Conservation (phyloP, 352 stramenopile species). For the Discostella stelligera region DNA sequence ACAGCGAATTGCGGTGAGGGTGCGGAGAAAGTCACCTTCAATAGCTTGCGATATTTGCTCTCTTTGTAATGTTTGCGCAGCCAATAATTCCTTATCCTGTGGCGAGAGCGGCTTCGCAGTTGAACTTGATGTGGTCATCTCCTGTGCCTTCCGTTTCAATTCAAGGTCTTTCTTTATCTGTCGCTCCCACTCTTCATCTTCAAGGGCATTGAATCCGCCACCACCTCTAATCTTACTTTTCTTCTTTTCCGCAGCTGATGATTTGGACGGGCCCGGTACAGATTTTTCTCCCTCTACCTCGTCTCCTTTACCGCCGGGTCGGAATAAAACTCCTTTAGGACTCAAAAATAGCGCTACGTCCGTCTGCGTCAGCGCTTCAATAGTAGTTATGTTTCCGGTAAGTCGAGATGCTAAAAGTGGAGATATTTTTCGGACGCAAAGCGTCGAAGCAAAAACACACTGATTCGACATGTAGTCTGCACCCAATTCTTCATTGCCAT, state of each 20-base stretch:
- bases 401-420: slow-evolving; percentile 40
- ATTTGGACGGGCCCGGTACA: slow-evolving; percentile 9
- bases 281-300: not conserved
- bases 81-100: slow-evolving; percentile 67
- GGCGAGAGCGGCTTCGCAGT: slow-evolving; percentile 40
- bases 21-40: slow-evolving; percentile 43
- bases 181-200: slow-evolving; percentile 82
- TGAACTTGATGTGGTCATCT: slow-evolving; percentile 4
- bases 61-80: slow-evolving; percentile 56
- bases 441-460: slow-evolving; percentile 54
- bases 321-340: slow-evolving; percentile 60
- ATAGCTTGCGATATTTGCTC: slow-evolving; percentile 46
- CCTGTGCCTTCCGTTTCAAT: slow-evolving; percentile 57
- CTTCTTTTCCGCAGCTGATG: slow-evolving; percentile 19
- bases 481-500: slow-evolving; percentile 47
- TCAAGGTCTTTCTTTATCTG: slow-evolving; percentile 81
- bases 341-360: slow-evolving; percentile 67
- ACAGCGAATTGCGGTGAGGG: slow-evolving; percentile 51
- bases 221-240: slow-evolving; percentile 48
- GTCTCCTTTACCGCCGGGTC: not conserved
- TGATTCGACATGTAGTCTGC: slow-evolving; percentile 56
- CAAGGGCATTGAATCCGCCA: slow-evolving; percentile 50
- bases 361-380: slow-evolving; percentile 54
- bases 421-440: slow-evolving; percentile 62
- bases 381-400: slow-evolving; percentile 11